Evolutionary conservation across 257 asterid species (phyloP), one percentile per base, ranked within the genome.

Genomic region (Gardenia jasminoides): DNA sequence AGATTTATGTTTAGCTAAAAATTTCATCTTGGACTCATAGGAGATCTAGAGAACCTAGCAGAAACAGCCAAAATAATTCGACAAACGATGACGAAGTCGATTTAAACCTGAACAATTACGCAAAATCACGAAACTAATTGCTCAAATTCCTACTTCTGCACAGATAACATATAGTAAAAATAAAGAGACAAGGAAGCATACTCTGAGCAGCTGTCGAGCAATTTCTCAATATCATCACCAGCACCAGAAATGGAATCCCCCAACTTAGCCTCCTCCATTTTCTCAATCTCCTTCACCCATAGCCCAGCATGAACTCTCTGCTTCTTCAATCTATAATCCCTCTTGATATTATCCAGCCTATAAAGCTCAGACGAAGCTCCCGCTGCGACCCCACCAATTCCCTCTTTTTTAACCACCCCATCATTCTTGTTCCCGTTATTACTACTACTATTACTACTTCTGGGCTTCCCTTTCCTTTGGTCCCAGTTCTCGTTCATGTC

Each of bases 401-500:
- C 76, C 36, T 77, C 87, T 54, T 81, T 82, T 70, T 61, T 80
- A 31, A 56, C 88, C 77, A 33, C 58, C 78, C 44, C 83, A 26
- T 70, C 80, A 52, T 71, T 20, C 30, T 79, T 43, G 62, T 28
- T 20, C 68, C 22, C 75, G 19, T 46, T 67, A 8, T 2, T 36
- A 47, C 58, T 59, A 26, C 26, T 61, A 43, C 24, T 36, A 47
- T 56, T 59, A 26, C 26, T 61, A 43, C 24, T 56, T 30, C 13
- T 76, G 10, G 86, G 80, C 82, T 91, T 91, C 58, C 96, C 97
- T 87, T 91, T 95, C 85, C 98, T 88, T 59, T 90, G 97, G 6
- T 95, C 97, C 98, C 98, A 95, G 67, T 93, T 95, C 67, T 95
- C 99, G 76, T 89, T 88, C 98, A 93, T 95, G 48, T 95, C 99